Evolutionary conservation across 2,329 filamentous ascomycete genomes (phyloP).

Genomic region (Fusarium sp.): DNA sequence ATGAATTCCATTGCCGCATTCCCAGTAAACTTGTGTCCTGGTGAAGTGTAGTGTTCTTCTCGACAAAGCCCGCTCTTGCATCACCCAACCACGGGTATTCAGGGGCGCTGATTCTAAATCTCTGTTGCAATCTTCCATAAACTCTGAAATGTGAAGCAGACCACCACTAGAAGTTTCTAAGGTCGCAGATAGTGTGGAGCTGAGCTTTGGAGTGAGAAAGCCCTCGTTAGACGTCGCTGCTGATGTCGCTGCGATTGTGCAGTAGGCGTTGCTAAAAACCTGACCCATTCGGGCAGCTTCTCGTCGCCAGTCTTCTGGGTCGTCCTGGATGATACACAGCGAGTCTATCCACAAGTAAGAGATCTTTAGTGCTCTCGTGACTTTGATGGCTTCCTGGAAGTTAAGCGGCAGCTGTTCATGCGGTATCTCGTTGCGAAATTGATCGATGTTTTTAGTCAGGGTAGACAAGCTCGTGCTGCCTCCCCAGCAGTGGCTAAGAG

Average conservation of each 20-base stretch:
- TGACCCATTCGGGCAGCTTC: conserved; percentile 1
- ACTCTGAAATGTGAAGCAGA: neutral
- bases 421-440: neutral
- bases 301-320: neutral
- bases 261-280: conserved; percentile 5
- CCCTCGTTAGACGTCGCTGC: neutral
- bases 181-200: neutral
- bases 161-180: neutral
- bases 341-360: conserved; percentile 14
- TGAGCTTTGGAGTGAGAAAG: neutral
- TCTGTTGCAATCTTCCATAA: neutral
- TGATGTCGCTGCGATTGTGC: neutral
- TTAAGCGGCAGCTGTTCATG: neutral
- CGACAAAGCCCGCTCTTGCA: conserved; percentile 2
- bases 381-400: conserved; percentile 6
- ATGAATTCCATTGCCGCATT: neutral
- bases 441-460: neutral
- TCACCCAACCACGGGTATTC: conserved; percentile 32
- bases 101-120: conserved; percentile 15
- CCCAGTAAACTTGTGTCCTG: neutral
- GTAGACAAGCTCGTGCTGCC: neutral
- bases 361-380: neutral
- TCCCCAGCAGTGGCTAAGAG: conserved; percentile 16
- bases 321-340: neutral
- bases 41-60: conserved; percentile 5